A percentile compares a stretch with the other conserved stretches of the same genome.
Conservation (phyloP, 2,329 filamentous ascomycete species). For the Knufia petricola region DNA sequence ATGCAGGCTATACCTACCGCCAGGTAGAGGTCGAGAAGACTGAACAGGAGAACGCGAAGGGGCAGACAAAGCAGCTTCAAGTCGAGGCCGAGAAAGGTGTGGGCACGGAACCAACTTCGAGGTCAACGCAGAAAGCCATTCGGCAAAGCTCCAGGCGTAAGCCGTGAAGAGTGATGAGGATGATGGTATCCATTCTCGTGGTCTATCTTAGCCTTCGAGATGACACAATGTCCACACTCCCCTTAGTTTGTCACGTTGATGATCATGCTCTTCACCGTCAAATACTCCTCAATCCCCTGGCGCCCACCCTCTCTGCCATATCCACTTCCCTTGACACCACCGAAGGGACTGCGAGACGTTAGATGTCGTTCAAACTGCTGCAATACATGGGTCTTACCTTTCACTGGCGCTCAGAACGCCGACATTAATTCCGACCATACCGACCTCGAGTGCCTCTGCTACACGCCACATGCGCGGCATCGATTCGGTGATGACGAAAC, state of each 20-base stretch:
- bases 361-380: no score
- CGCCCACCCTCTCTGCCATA: constrained; percentile 44
- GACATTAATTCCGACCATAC: constrained; percentile 64
- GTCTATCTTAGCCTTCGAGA: background rate
- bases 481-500: constrained; percentile 46
- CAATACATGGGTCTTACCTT: background rate
- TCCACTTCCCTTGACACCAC: constrained; percentile 30
- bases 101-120: background rate
- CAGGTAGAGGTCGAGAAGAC: background rate
- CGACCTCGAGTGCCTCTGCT: constrained; percentile 64
- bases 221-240: background rate
- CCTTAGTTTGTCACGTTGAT: constrained; percentile 21
- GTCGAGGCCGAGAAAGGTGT: background rate
- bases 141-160: background rate
- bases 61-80: background rate
- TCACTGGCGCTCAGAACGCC: constrained; percentile 23
- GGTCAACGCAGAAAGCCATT: background rate
- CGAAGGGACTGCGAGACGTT: constrained; percentile 14
- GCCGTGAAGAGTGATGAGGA: background rate
- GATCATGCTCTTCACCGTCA: constrained; percentile 20
- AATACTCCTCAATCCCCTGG: constrained; percentile 34
- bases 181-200: background rate
- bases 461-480: constrained; percentile 50
- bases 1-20: background rate
- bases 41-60: constrained; percentile 5